These are phyloP conservation scores for Scedosporium boydii DNA, from an alignment of 2,329 filamentous ascomycete species.

Conservation along the genomic window DNA sequence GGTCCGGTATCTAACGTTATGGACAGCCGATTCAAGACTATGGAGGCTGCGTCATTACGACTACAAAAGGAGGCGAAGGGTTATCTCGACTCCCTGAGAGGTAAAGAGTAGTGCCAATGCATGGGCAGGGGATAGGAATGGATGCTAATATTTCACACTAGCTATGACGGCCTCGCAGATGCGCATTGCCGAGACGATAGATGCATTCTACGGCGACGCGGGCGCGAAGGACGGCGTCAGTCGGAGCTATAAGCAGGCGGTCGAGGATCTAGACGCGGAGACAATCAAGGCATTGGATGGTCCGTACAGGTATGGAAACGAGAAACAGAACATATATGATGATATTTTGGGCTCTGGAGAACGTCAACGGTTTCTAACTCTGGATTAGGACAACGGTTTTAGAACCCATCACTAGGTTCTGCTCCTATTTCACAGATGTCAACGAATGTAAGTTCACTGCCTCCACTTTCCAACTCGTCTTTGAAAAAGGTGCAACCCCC, in stretches of 20 bases:
- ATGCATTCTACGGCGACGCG: constrained; percentile 96
- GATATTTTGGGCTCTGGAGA: too few relatives aligned
- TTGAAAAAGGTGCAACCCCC: constrained; percentile 4
- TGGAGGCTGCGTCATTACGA: constrained; percentile 87
- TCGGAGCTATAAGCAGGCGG: constrained; percentile 95
- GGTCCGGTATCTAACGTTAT: constrained; percentile 12
- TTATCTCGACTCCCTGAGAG: constrained; percentile 89
- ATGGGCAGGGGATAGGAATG: neutral
- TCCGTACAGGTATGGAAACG: constrained; percentile 61
- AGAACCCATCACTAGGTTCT: constrained; percentile 92
- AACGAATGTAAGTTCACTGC: constrained; percentile 65
- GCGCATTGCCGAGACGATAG: constrained; percentile 98
- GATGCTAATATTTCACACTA: constrained; percentile 21
- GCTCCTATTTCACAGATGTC: constrained; percentile 96
- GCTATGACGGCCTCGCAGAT: constrained; percentile 99
- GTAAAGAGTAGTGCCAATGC: constrained; percentile 30
- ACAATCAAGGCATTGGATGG: constrained; percentile 98
- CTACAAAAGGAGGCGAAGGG: constrained; percentile 97
- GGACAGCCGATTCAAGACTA: constrained; percentile 81
- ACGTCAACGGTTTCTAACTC: constrained; percentile 10
- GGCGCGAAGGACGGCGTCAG: constrained; percentile 92
- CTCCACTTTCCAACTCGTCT: neutral
- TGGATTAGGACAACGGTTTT: constrained; percentile 69
- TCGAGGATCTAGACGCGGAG: constrained; percentile 94
- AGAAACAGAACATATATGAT: too few relatives aligned